Base-by-base conservation (phyloP, 164 flowering plant genomes). In the Vitis rotundifolia region DNA sequence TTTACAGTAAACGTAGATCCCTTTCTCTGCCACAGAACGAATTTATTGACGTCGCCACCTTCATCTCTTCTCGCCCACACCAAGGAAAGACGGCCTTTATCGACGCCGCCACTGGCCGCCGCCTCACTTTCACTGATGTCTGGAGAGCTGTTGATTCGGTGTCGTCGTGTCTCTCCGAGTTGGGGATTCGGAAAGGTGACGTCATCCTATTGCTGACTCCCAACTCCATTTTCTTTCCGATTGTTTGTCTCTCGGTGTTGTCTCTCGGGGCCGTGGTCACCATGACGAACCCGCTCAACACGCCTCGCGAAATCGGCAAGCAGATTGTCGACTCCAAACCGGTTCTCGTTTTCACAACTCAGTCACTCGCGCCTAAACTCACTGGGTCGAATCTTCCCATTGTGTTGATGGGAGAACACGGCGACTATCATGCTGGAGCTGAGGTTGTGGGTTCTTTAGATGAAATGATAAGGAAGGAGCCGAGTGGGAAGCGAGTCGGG, bases 271-370 rank as follows among this genome's bases (percentile, higher is more conserved):
- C 94, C 64, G 51, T 94, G 28, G 79, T 92, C 79, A 92, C 98
- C 81, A 92, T 97, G 68, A 80, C 92, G 53, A 94, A 94, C 67
- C 98, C 98, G 5, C 88, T 92, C 80, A 92, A 94, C 86, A 94
- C 98, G 8, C 14, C 79, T 3, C 63, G 55, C 5, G 97, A 94
- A 71, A 92, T 94, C 78, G 71, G 77, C 29, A 87, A 87, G 59
- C 97, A 94, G 63, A 78, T 86, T 71, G 70, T 83, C 66, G 95
- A 94, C 68, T 94, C 98, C 9, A 83, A 83, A 3, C 92, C 98
- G 1, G 77, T 81, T 1, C 86, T 94, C 68, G 95, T 93, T 49
- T 88, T 94, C 81, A 85, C 95, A 11, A 83, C 82, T 8, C 79
- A 55, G 0, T 55, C 70, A 12, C 91, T 94, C 76, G 59, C 79